Percentiles rank a stretch among this genome's conserved stretches.
phyloP scores from a whole-genome alignment of 495 filamentous ascomycete species.

The Penicillium verhagenii region DNA sequence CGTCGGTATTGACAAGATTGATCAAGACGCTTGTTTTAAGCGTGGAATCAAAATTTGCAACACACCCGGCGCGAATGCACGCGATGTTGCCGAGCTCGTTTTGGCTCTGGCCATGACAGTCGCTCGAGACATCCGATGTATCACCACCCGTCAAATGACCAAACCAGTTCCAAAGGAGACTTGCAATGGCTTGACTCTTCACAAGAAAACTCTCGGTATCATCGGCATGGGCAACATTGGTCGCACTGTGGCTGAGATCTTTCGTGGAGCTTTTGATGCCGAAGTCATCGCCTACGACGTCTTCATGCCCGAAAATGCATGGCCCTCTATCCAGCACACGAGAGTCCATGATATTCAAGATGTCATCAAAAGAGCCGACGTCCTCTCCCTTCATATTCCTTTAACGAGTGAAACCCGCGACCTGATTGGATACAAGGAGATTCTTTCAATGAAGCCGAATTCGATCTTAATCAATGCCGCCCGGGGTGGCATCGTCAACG shows the following conservation, averaged over 20 bases:
- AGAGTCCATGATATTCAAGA: conserved; percentile 28
- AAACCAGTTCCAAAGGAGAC: conserved; percentile 31
- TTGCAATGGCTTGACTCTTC: conserved; percentile 31
- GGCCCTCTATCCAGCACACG: conserved; percentile 29
- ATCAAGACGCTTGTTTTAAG: conserved; percentile 46
- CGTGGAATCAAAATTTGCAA: conserved; percentile 49
- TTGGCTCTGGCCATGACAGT: conserved; percentile 31
- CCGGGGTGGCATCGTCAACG: conserved; percentile 58
- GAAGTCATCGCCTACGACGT: conserved; percentile 33
- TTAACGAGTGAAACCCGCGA: conserved; percentile 40
- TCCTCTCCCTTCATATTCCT: conserved; percentile 38
- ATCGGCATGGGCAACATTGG: conserved; percentile 45
- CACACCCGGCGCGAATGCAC: conserved; percentile 46
- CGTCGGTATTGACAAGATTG: conserved; percentile 53
- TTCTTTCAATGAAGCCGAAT: conserved; percentile 47
- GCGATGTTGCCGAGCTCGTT: conserved; percentile 36
- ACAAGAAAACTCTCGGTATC: conserved; percentile 33
- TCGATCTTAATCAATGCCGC: conserved; percentile 57
- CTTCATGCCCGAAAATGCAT: conserved; percentile 26
- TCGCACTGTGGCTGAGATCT: conserved; percentile 33
- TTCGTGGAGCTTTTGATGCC: conserved; percentile 31
- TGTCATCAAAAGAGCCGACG: conserved; percentile 29
- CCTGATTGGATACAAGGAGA: conserved; percentile 46
- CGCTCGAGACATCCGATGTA: conserved; percentile 30
- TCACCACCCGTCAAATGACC: conserved; percentile 28